Percentiles rank a stretch among this genome's conserved stretches.
Evolutionary conservation across 192 early-diverging fungal genomes (phyloP).

Genomic region (Borealophlyctis nickersoniae): DNA sequence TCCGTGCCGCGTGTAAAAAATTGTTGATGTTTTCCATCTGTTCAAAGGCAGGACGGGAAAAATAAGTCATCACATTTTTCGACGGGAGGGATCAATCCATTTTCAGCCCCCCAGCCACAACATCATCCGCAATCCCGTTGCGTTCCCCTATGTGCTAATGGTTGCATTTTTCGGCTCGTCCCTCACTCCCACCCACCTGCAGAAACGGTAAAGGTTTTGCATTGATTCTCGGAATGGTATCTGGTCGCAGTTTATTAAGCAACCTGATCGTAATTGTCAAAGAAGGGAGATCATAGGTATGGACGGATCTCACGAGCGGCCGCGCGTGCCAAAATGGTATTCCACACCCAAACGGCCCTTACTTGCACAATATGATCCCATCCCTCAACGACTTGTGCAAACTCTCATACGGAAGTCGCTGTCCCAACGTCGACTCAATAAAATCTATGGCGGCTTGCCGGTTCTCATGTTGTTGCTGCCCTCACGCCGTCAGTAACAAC

Average conservation of each 20-base stretch:
- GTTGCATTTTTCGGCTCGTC: too few species aligned
- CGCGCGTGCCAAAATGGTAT: neutral
- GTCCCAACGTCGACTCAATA: conserved; percentile 58
- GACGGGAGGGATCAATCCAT: neutral
- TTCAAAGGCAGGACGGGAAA: neutral
- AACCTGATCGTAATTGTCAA: conserved; percentile 41
- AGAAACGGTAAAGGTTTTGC: conserved; percentile 67
- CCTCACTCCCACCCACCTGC: conserved; percentile 83
- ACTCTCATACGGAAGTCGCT: conserved; percentile 52
- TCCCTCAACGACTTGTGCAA: conserved; percentile 65
- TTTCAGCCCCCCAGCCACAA: conserved; percentile 58
- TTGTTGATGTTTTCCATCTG: conserved; percentile 83
- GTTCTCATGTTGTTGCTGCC: conserved; percentile 58
- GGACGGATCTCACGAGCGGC: too few species aligned
- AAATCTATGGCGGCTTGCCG: conserved; percentile 61
- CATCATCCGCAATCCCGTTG: too few species aligned
- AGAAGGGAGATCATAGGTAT: too few species aligned
- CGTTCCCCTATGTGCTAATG: too few species aligned
- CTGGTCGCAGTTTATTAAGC: conserved; percentile 74
- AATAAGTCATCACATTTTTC: too few species aligned
- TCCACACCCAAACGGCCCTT: conserved; percentile 25
- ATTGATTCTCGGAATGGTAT: conserved; percentile 69
- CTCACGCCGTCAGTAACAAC: too few species aligned
- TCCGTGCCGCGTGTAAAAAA: conserved; percentile 55
- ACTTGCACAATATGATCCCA: conserved; percentile 77